Evolutionary conservation across 441 rosid genomes (phyloP).

Genomic region (Populus trichocarpa): DNA sequence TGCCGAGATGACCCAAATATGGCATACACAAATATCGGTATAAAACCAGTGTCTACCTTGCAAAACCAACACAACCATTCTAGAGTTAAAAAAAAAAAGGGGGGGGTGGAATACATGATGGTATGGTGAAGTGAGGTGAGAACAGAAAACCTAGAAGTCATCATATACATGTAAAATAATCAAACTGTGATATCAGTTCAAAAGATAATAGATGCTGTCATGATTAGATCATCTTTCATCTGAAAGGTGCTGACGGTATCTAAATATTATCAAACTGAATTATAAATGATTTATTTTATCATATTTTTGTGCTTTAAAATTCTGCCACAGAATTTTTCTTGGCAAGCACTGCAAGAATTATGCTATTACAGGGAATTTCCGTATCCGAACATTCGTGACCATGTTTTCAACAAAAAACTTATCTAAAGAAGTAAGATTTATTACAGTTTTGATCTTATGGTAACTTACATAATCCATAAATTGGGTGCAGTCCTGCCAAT

Average conservation of each 20-base stretch:
- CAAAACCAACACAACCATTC: constrained; percentile 24
- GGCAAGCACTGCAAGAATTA: neutral
- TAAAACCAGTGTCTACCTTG: constrained; percentile 73
- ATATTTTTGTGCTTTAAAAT: neutral
- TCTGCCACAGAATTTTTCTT: neutral
- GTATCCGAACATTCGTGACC: neutral
- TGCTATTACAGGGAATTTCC: neutral
- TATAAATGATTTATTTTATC: neutral
- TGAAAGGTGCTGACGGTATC: neutral
- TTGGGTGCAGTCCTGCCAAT: constrained; percentile 85
- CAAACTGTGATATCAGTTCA: neutral
- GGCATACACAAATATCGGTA: constrained; percentile 82
- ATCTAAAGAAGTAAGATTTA: neutral
- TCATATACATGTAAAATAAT: neutral
- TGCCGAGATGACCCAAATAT: constrained; percentile 91
- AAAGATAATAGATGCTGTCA: neutral
- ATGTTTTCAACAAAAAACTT: neutral
- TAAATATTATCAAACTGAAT: neutral
- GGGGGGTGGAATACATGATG: neutral
- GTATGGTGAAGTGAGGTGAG: neutral
- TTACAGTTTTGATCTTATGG: neutral
- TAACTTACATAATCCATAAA: constrained; percentile 89
- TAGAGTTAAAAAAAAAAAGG: constrained; percentile 8
- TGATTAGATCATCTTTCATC: neutral
- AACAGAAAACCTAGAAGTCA: neutral